Base-by-base conservation (phyloP, 1,284 basidiomycete genomes). In the Neotropicomus parvogracilis region DNA sequence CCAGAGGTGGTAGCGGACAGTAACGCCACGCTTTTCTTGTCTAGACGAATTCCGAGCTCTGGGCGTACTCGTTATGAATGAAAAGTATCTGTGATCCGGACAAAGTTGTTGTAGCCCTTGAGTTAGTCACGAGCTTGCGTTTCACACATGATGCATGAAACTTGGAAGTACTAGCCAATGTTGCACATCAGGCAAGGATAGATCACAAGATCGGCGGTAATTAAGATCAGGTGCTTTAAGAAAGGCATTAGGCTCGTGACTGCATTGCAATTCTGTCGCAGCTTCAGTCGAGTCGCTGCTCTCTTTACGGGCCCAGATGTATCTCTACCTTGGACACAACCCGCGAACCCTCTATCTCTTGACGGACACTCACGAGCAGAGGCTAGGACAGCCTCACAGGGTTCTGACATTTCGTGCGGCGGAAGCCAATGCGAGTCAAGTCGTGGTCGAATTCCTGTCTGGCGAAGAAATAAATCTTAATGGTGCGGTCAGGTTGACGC, bases 391-490 rank as follows among this genome's bases (percentile, higher is more conserved):
- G 47, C 85, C 87, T 17, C 67, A 66, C 32, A 72, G 77, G 55
- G 84, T 76, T 11, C 78, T 91, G 24, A 76, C 85, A 34, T 89
- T 91, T 63, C 84, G 85, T 38, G 74, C 78, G 16, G 79, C 80
- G 17, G 77, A 81, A 56, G 69, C 70, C 36, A 74, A 74, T 55
- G 66, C 78, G 12, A 68, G 68, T 12, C 85, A 88, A 64, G 82
- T 84, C 41, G 78, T 93, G 31, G 91, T 94, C 13, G 91, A 95
- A 66, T 91, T 94, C 59, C 66, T 94, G 6, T 80, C 78, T 0
- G 80, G 83, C 53, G 73, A 81, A 42, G 77, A 90, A 57, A 77
- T 94, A 24, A 83, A 92, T 59, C 72, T 89, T 29, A 60, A 70
- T 11, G 78, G 75, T 50, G 71, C 85, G 12, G 70, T 84, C 48